Evolutionary conservation across 1,139 yeast genomes (phyloP), one percentile per base, ranked within the genome.

Genomic region (Arxiozyma slooffiae): DNA sequence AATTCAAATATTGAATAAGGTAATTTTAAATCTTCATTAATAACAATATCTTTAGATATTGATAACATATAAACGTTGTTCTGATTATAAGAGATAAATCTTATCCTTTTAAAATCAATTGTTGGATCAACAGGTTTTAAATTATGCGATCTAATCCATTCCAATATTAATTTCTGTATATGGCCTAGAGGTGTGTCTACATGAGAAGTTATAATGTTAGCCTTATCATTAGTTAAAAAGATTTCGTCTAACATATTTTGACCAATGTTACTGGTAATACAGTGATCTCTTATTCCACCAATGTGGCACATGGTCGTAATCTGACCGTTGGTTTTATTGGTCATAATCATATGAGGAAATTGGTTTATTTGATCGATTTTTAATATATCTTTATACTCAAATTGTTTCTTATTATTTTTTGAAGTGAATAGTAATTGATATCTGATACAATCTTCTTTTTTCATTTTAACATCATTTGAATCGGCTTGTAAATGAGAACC

Each of bases 151-250:
- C 77, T 64, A 17, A 81, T 67, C 70, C 80, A 76, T 55, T 79
- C 81, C 8, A 79, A 57, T 3, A 82, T 70, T 24, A 75, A 58
- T 58, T 73, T 77, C n/a, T 80, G 75, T 56, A 79, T 63, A 47
- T 74, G 67, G 5, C 8, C 11, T 7, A 26, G 17, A 17, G 30
- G 3, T 7, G 22, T 20, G 4, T n/a, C 26, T 34, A 8, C 3
- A 44, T 48, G 16, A 14, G 36, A 30, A 8, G 16, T 30, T 30
- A n/a, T 42, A n/a, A 68, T 55, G 8, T 57, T 66, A 53, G 26
- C 9, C 5, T 30, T 38, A 38, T 39, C 18, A 69, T 50, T 26
- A 60, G 57, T 26, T 67, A 41, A 45, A 6, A 45, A 24, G n/a
- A 45, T 21, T 39, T 58, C 43, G 63, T 67, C 37, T 66, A 57